Percentiles rank a stretch among this genome's conserved stretches.
Evolutionary conservation across 2,329 filamentous ascomycete species (phyloP).

Genomic region (Fusarium pseudoanthophilum): DNA sequence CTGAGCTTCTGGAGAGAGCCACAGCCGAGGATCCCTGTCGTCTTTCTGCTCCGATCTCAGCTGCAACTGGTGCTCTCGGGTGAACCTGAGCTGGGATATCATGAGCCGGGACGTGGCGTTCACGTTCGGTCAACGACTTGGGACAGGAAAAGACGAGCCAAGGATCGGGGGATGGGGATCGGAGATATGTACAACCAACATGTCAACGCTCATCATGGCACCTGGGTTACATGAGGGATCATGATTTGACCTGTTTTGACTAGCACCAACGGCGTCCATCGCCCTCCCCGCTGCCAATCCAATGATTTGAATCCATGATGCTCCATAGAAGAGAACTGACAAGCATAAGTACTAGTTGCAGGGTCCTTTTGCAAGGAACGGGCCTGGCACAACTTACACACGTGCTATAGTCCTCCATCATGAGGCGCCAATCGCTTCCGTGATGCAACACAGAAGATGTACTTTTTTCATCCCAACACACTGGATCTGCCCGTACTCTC

Average conservation of each 20-base stretch:
- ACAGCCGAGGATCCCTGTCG: constrained; percentile 17
- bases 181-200: constrained; percentile 3
- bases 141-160: constrained; percentile 33
- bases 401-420: constrained; percentile 38
- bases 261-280: constrained; percentile 13
- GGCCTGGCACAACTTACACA: constrained; percentile 30
- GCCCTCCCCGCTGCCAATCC: neutral
- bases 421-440: constrained; percentile 35
- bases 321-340: constrained; percentile 2
- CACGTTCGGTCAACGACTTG: constrained; percentile 40
- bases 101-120: constrained; percentile 22
- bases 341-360: constrained; percentile 22
- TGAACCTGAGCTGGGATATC: constrained; percentile 10
- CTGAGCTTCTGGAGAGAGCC: constrained; percentile 12
- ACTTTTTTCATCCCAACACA: constrained; percentile 33
- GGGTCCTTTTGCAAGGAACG: constrained; percentile 25
- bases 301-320: neutral
- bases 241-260: constrained; percentile 32
- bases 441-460: constrained; percentile 16
- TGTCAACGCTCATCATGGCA: constrained; percentile 25
- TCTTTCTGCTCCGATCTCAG: constrained; percentile 26
- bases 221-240: constrained; percentile 24
- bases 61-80: constrained; percentile 16
- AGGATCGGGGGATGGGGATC: constrained; percentile 31
- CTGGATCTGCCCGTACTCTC: constrained; percentile 31